A percentile compares a stretch with the other conserved stretches of the same genome.
phyloP scores from a whole-genome alignment of 129 eudicot species.

The Oenanthe sinensis region DNA sequence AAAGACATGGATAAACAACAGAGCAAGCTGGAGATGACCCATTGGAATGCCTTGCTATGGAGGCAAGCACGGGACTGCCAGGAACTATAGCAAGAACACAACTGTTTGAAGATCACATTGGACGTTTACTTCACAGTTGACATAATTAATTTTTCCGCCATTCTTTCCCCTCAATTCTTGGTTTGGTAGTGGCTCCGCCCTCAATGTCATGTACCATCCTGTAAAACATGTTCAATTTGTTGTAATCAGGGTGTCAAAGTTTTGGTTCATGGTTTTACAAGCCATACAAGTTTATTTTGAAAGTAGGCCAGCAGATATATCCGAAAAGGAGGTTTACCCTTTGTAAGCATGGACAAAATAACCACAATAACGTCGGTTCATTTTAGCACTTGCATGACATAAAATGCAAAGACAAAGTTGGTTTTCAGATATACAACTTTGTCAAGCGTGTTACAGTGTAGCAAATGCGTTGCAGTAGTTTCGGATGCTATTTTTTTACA shows the following conservation, averaged over 20 bases:
- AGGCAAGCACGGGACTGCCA: slow-evolving; percentile 13
- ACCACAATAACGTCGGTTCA: neutral
- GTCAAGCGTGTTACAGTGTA: too few species aligned
- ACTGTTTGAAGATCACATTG: neutral
- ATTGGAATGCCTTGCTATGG: slow-evolving; percentile 19
- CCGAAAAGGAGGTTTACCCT: neutral
- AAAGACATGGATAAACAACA: neutral
- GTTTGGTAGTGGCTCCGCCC: neutral
- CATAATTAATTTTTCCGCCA: slow-evolving; percentile 14
- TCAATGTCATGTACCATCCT: neutral
- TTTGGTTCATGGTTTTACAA: neutral
- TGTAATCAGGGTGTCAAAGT: neutral
- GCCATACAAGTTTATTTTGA: neutral
- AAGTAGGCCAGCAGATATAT: neutral
- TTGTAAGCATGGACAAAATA: neutral
- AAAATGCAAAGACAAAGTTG: too few species aligned
- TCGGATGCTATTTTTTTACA: too few species aligned
- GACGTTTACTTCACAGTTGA: slow-evolving; percentile 12
- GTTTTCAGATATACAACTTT: too few species aligned
- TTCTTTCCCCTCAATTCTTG: slow-evolving; percentile 9
- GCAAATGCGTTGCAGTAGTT: too few species aligned
- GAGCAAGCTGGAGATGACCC: neutral
- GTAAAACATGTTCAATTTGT: neutral
- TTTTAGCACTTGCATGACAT: neutral
- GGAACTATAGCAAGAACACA: neutral